Evolutionary conservation across 2,329 filamentous ascomycete species (phyloP).

Genomic region (Arachnomyces sp.): DNA sequence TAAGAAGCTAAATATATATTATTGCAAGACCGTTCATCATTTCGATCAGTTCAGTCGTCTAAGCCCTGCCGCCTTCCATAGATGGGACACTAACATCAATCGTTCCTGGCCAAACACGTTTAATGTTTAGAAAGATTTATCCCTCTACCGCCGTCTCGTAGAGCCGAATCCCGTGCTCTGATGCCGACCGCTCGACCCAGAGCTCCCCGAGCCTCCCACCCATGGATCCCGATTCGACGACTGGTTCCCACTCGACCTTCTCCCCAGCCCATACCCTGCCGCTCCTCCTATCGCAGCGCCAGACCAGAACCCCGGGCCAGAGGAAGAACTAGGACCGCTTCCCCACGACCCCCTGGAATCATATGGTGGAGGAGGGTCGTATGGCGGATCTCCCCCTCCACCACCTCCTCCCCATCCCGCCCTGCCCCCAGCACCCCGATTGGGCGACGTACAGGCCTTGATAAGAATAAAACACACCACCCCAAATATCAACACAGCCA

Average conservation of each 20-base stretch:
- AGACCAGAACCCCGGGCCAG: slow-evolving; percentile 38
- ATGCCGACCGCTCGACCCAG: slow-evolving; percentile 23
- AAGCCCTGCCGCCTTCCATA: no score
- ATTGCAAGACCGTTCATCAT: no score
- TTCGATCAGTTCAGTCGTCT: no score
- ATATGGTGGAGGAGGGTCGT: not conserved
- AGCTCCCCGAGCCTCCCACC: slow-evolving; percentile 27
- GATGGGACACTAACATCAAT: not conserved
- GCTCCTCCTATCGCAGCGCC: slow-evolving; percentile 35
- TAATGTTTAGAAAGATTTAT: no score
- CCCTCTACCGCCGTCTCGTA: slow-evolving; percentile 30
- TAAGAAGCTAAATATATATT: slow-evolving; percentile 7
- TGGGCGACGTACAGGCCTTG: no score
- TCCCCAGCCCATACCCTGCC: slow-evolving; percentile 35
- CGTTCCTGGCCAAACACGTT: no score
- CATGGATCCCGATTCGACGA: slow-evolving; percentile 16
- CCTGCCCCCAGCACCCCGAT: no score
- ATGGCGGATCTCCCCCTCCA: not conserved
- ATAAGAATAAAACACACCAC: no score
- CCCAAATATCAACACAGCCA: not conserved
- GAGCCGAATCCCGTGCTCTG: slow-evolving; percentile 40
- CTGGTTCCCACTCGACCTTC: no score
- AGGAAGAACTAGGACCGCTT: no score
- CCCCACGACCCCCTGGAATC: no score
- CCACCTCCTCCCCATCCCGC: slow-evolving; percentile 13